A percentile compares a stretch with the other conserved stretches of the same genome.
Conservation (phyloP, 352 stramenopile genomes). For the Globisporangium megalacanthum region DNA sequence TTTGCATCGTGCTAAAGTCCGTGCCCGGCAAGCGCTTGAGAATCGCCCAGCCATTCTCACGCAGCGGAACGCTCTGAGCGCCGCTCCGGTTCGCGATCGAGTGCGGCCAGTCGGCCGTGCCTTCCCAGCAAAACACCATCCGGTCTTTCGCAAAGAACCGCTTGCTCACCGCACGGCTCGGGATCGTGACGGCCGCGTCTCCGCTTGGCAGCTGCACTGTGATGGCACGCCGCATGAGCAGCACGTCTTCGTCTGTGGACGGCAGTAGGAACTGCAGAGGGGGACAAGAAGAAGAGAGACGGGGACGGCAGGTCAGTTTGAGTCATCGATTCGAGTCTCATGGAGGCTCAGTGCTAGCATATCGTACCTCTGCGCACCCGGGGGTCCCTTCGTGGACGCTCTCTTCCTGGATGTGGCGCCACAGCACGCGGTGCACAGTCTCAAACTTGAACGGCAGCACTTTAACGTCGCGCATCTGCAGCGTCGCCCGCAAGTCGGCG, state of each 20-base stretch:
- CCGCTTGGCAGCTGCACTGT: not conserved
- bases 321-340: not conserved
- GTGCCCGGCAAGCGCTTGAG: conserved; percentile 5
- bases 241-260: not conserved
- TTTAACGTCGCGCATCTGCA: conserved; percentile 5
- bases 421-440: not conserved
- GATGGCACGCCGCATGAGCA: not conserved
- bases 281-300: not conserved
- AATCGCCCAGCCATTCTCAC: conserved; percentile 6
- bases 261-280: conserved; percentile 2
- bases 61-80: not conserved
- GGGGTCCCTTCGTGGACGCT: not conserved
- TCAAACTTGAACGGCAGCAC: conserved; percentile 9
- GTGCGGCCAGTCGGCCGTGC: conserved; percentile 5
- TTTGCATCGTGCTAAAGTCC: conserved; percentile 3
- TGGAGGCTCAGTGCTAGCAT: not conserved
- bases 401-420: not conserved
- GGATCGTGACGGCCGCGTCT: not conserved
- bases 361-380: not conserved
- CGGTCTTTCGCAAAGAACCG: conserved; percentile 9
- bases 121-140: conserved; percentile 8
- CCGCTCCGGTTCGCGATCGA: not conserved
- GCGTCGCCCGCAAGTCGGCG: not conserved
- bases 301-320: no score
- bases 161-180: conserved; percentile 3